These are phyloP conservation scores for Kurtzmaniella quercitrusa DNA, from an alignment of 1,139 yeast species.

Conservation along the genomic window DNA sequence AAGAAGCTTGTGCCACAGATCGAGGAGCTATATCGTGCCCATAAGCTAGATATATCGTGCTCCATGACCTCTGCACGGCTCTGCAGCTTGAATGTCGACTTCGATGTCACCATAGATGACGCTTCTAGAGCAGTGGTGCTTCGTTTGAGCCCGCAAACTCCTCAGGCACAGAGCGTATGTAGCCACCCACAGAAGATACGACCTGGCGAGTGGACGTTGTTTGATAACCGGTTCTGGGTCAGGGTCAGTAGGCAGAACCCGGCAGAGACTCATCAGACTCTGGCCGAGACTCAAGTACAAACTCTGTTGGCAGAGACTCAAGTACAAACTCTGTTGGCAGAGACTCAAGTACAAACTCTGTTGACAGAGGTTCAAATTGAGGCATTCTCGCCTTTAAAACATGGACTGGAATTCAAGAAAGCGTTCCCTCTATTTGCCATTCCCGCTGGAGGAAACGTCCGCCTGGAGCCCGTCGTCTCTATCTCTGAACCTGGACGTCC, in stretches of 20 bases:
- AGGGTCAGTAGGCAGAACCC: background rate
- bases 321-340: too few species aligned
- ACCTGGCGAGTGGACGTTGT: constrained; percentile 4
- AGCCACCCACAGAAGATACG: background rate
- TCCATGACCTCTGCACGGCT: background rate
- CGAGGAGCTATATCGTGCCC: constrained; percentile 6
- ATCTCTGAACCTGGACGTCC: background rate
- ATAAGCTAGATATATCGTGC: too few species aligned
- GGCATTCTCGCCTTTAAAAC: background rate
- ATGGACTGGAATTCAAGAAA: background rate
- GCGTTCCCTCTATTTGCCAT: background rate
- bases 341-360: background rate
- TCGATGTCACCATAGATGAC: constrained; percentile 6
- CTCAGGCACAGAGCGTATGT: background rate
- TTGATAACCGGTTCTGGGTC: constrained; percentile 6
- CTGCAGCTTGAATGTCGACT: constrained; percentile 1
- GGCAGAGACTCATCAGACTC: too few species aligned
- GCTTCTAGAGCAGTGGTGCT: constrained; percentile 2
- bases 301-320: too few species aligned
- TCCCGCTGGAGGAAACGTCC: background rate
- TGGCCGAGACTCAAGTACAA: too few species aligned
- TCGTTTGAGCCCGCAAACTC: background rate
- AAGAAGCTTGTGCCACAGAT: constrained; percentile 26
- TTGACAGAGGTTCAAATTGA: background rate
- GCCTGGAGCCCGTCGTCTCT: constrained; percentile 1